Conservation (phyloP, 2,329 filamentous ascomycete genomes). For the Sclerotinia trifoliorum region DNA sequence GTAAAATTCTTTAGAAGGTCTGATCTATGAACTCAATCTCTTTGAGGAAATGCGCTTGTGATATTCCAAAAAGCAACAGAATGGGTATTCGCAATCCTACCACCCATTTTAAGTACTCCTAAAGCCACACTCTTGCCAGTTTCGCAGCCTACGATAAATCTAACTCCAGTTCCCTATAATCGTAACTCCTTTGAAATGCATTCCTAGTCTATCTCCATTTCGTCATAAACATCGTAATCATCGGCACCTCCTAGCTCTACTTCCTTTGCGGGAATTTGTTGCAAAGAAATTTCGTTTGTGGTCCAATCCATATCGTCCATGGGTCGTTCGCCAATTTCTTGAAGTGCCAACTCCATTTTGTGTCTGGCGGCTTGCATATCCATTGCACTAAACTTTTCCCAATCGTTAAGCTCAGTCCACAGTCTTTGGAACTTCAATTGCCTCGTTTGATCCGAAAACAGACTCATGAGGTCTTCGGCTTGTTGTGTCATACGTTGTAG, state of each 20-base stretch:
- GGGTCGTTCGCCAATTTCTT: slow-evolving; percentile 36
- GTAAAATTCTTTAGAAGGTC: background rate
- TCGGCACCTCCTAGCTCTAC: slow-evolving; percentile 16
- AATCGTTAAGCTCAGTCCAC: slow-evolving; percentile 31
- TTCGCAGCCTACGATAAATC: slow-evolving; percentile 1
- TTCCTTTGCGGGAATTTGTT: slow-evolving; percentile 29
- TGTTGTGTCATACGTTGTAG: slow-evolving; percentile 34
- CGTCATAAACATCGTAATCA: slow-evolving; percentile 26
- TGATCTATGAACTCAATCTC: background rate
- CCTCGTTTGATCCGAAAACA: slow-evolving; percentile 35
- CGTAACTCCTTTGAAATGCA: background rate
- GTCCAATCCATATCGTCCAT: slow-evolving; percentile 41
- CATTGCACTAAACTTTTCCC: slow-evolving; percentile 29
- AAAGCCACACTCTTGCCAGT: background rate
- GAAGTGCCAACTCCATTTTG: slow-evolving; percentile 32
- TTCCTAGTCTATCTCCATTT: slow-evolving; percentile 35
- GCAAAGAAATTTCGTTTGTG: slow-evolving; percentile 35
- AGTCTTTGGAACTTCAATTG: slow-evolving; percentile 35
- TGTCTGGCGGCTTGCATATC: slow-evolving; percentile 30
- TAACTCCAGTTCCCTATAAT: background rate
- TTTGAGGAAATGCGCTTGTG: background rate
- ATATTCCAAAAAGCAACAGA: background rate
- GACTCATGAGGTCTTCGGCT: slow-evolving; percentile 36
- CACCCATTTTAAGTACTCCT: background rate
- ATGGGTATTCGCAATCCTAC: slow-evolving; percentile 21